Evolutionary conservation across 257 asterid genomes (phyloP), one percentile per base, ranked within the genome.

Genomic region (Fraxinus anomala): DNA sequence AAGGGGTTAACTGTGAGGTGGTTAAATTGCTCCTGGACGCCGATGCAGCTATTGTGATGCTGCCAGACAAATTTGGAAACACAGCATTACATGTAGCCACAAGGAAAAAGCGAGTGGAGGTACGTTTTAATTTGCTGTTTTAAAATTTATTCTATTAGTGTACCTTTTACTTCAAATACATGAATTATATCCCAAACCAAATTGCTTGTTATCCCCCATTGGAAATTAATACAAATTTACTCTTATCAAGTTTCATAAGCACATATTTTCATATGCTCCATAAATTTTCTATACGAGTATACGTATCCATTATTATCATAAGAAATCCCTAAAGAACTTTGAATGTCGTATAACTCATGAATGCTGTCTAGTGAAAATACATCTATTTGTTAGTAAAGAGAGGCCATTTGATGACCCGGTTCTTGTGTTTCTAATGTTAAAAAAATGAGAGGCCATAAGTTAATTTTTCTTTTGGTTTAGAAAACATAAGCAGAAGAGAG

Each of bases 61-160:
- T 85, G 72, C 91, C 91, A 0, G 91, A 87, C 78, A 87, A 87
- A 75, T 80, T 81, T 76, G 89, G 89, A 16, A 83, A 87, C 23
- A 87, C 91, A 23, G 89, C 91, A 68, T 81, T 87, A 51, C 91
- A 87, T 75, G 85, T 87, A 14, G 89, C 91, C 79, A 87, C 91
- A 3, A 83, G 91, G 83, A 87, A 87, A 51, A 87, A 83, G 54
- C 74, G 91, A 65, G 83, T 83, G 8, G 81, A 81, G 91, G 91
- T 87, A 83, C 6, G 9, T 67, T 73, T 36, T 59, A 12, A 33
- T 8, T 21, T 42, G 40, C 36, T 26, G 77, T 73, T 37, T 33
- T 47, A 24, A 63, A 40, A 6, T 59, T 30, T 26, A 0, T 26
- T 39, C 21, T 42, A 31, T 28, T 59, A 16, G 14, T 6, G 47